Conservation (phyloP, 2,329 filamentous ascomycete species). For the Beauveria sp. region DNA sequence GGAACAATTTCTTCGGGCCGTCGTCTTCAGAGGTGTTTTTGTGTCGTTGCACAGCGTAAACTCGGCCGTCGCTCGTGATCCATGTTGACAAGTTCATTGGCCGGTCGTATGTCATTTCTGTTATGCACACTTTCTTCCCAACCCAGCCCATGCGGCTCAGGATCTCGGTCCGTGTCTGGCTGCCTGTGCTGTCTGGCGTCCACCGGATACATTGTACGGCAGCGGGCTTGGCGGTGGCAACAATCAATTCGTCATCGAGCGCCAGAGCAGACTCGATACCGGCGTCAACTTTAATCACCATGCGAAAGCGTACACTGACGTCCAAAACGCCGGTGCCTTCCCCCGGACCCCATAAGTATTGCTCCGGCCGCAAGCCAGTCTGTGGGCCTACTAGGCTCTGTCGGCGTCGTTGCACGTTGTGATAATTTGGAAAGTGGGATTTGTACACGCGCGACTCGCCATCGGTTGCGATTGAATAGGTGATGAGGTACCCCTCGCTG, state of each 20-base stretch:
- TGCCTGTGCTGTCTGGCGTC: slow-evolving; percentile 74
- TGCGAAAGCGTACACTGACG: slow-evolving; percentile 84
- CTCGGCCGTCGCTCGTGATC: slow-evolving; percentile 81
- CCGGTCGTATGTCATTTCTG: slow-evolving; percentile 85
- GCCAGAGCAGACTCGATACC: slow-evolving; percentile 84
- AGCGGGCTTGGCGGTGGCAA: slow-evolving; percentile 83
- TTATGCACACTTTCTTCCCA: slow-evolving; percentile 65
- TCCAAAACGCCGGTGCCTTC: slow-evolving; percentile 79
- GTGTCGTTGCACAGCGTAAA: slow-evolving; percentile 81
- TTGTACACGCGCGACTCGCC: slow-evolving; percentile 77
- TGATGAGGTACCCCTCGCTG: slow-evolving; percentile 78
- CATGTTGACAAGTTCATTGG: slow-evolving; percentile 95
- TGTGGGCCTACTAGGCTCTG: slow-evolving; percentile 55
- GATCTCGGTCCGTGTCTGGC: slow-evolving; percentile 85
- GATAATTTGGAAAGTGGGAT: slow-evolving; percentile 65
- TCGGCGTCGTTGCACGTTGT: slow-evolving; percentile 53
- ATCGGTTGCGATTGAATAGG: slow-evolving; percentile 85
- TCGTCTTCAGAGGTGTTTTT: slow-evolving; percentile 35
- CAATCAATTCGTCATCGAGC: slow-evolving; percentile 84
- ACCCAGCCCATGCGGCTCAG: slow-evolving; percentile 83
- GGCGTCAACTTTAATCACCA: slow-evolving; percentile 97
- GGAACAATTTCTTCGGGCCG: slow-evolving; percentile 64
- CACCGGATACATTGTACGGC: slow-evolving; percentile 97
- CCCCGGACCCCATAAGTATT: slow-evolving; percentile 66
- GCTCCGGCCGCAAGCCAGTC: slow-evolving; percentile 47